Evolutionary conservation across 768 basidiomycete species (phyloP), one percentile per base, ranked within the genome.

Genomic region (Crucibulum laeve): DNA sequence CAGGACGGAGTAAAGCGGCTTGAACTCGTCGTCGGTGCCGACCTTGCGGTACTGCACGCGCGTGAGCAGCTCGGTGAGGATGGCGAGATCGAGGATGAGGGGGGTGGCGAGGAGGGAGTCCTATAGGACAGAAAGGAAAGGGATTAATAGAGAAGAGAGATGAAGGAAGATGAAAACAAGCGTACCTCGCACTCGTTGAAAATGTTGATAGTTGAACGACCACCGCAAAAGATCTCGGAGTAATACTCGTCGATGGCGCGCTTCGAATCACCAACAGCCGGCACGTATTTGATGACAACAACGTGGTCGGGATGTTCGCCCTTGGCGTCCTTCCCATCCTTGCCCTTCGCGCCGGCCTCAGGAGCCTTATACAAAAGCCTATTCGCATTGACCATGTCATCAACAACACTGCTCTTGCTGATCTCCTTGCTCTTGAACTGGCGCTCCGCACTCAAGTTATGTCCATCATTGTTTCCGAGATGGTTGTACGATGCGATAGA

Each of bases 341-440:
- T 63, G 34, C 74, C 78, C 49, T 74, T 77, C 21, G 71, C 62
- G 4, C 71, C 76, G 15, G 71, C 63, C 44, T 67, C 74, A 35
- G 89, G 79, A 14, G 90, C 84, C 76, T 91, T 93, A 79, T 86
- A 97, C 21, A 97, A 73, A 47, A 97, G 69, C 23, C 79, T 73
- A 69, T 97, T 97, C 33, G 91, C 85, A 45, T 80, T 79, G 43
- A 97, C 95, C 95, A 97, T 97, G 65, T 99, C 95, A 58, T 97
- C 95, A 28, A 96, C 94, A 48, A 98, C 94, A 53, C 82, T 88
- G 54, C 87, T 88, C 81, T 98, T 97, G 74, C 82, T 84, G 67
- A 97, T 97, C 73, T 97, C 95, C 81, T 98, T 98, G 74, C 85
- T 89, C 73, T 84, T 87, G 83, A 98, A 99, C 70, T 97, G 95